These are phyloP conservation scores for Yamadazyma tumulicola DNA, from an alignment of 805 yeast genomes.

Conservation along the genomic window DNA sequence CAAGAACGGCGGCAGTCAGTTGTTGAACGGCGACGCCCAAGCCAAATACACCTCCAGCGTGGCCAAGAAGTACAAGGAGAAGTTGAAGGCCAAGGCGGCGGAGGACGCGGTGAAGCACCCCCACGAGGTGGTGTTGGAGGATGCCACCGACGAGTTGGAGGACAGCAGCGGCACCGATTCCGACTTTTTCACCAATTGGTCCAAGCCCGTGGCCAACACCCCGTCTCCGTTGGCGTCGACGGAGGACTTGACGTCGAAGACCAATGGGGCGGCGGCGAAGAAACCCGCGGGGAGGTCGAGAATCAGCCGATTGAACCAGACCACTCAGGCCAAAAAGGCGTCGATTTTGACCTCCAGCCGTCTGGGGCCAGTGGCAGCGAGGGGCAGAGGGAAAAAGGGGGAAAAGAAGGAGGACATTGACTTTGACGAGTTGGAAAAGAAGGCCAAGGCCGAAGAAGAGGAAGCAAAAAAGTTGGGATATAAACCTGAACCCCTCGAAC, in stretches of 20 bases:
- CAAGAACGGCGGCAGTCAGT: slow-evolving; percentile 82
- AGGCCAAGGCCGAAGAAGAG: slow-evolving; percentile 80
- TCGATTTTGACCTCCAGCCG: slow-evolving; percentile 46
- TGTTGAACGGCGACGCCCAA: slow-evolving; percentile 55
- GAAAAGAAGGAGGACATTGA: slow-evolving; percentile 52
- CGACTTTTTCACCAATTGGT: slow-evolving; percentile 91
- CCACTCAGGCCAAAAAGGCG: slow-evolving; percentile 19
- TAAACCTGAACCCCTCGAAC: slow-evolving; percentile 38
- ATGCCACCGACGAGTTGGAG: slow-evolving; percentile 26
- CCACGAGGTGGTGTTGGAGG: slow-evolving; percentile 66
- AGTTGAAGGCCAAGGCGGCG: slow-evolving; percentile 63
- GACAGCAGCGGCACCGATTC: slow-evolving; percentile 40
- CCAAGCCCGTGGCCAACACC: slow-evolving; percentile 62
- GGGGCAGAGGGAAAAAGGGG: slow-evolving; percentile 50
- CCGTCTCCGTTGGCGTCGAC: slow-evolving; percentile 46
- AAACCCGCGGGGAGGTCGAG: slow-evolving; percentile 23
- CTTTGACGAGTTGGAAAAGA: slow-evolving; percentile 62
- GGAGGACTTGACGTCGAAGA: slow-evolving; percentile 26
- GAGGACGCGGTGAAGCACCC: slow-evolving; percentile 71
- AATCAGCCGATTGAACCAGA: slow-evolving; percentile 16
- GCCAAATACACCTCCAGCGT: slow-evolving; percentile 77
- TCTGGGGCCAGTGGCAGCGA: slow-evolving; percentile 53
- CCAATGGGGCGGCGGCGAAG: slow-evolving; percentile 4
- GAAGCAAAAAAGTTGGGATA: slow-evolving; percentile 56
- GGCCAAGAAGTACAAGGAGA: slow-evolving; percentile 79